Percentiles rank a stretch among this genome's conserved stretches.
Conservation (phyloP, 768 basidiomycete genomes). For the Boletus vermiculosoides region DNA sequence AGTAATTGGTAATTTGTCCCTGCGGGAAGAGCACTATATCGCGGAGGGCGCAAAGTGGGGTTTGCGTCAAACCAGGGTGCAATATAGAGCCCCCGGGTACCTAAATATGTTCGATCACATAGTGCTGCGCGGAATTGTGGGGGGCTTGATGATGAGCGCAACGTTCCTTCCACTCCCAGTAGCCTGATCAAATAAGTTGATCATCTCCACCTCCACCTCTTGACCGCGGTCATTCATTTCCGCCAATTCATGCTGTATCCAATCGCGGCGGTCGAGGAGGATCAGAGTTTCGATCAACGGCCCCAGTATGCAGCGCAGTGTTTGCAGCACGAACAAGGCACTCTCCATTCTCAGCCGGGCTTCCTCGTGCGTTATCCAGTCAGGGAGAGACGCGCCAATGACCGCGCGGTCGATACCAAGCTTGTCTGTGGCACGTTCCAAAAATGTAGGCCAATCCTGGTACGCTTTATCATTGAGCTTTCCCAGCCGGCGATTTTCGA, state of each 20-base stretch:
- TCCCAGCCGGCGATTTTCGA: slow-evolving; percentile 48
- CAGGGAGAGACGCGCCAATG: slow-evolving; percentile 17
- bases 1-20: slow-evolving; percentile 10
- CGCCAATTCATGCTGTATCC: slow-evolving; percentile 46
- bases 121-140: slow-evolving; percentile 7
- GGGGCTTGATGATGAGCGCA: slow-evolving; percentile 53
- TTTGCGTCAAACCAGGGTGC: not conserved
- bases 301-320: slow-evolving; percentile 66
- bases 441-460: slow-evolving; percentile 47
- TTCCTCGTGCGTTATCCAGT: slow-evolving; percentile 22
- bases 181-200: slow-evolving; percentile 73
- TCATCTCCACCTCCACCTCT: slow-evolving; percentile 41
- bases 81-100: slow-evolving; percentile 7
- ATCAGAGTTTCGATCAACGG: slow-evolving; percentile 67
- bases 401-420: slow-evolving; percentile 21
- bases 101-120: slow-evolving; percentile 1
- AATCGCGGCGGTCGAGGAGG: slow-evolving; percentile 57
- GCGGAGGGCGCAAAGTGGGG: slow-evolving; percentile 6
- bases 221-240: slow-evolving; percentile 19
- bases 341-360: slow-evolving; percentile 34
- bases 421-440: slow-evolving; percentile 35
- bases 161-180: slow-evolving; percentile 73
- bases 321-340: slow-evolving; percentile 58
- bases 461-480: slow-evolving; percentile 52
- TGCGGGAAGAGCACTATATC: slow-evolving; percentile 7